These are phyloP conservation scores for Podochytrium sp. DNA, from an alignment of 192 early-diverging fungal genomes.

Conservation along the genomic window DNA sequence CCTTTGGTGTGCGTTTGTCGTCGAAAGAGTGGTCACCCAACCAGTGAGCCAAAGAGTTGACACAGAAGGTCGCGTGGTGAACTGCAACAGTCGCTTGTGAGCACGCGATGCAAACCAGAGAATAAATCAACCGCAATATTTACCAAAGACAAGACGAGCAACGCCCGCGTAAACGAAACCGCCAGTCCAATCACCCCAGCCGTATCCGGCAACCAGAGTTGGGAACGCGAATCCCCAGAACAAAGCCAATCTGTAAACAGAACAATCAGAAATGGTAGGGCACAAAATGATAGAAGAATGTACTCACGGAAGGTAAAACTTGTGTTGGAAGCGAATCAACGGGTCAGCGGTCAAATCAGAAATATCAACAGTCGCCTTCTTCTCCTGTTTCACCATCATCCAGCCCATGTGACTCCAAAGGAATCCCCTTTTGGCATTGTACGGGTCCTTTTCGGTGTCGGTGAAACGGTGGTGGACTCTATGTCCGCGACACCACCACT, in stretches of 20 bases:
- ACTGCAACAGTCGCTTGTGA: slow-evolving; percentile 50
- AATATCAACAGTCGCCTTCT: slow-evolving; percentile 44
- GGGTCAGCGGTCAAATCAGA: slow-evolving; percentile 53
- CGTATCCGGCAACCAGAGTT: slow-evolving; percentile 78
- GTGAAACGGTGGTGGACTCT: slow-evolving; percentile 59
- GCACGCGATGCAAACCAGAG: slow-evolving; percentile 49
- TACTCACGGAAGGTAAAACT: slow-evolving; percentile 44
- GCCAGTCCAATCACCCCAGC: slow-evolving; percentile 62
- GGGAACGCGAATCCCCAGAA: slow-evolving; percentile 79
- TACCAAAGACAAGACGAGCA: slow-evolving; percentile 46
- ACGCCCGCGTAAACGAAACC: slow-evolving; percentile 53
- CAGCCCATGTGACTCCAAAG: slow-evolving; percentile 58
- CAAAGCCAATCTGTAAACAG: slow-evolving; percentile 54
- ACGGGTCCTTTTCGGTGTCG: slow-evolving; percentile 60
- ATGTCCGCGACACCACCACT: slow-evolving; percentile 60
- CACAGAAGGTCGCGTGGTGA: slow-evolving; percentile 60
- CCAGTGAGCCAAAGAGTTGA: slow-evolving; percentile 61
- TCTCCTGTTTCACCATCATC: slow-evolving; percentile 50
- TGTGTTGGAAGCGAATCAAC: slow-evolving; percentile 53
- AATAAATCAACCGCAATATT: slow-evolving; percentile 55
- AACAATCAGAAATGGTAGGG: too few species aligned
- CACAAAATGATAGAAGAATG: too few species aligned
- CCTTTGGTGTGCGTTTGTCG: slow-evolving; percentile 73
- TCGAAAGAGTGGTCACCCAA: slow-evolving; percentile 55
- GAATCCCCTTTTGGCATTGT: slow-evolving; percentile 53